These are phyloP conservation scores for Cryphonectria parasitica DNA, from an alignment of 2,329 filamentous ascomycete genomes.

Conservation along the genomic window DNA sequence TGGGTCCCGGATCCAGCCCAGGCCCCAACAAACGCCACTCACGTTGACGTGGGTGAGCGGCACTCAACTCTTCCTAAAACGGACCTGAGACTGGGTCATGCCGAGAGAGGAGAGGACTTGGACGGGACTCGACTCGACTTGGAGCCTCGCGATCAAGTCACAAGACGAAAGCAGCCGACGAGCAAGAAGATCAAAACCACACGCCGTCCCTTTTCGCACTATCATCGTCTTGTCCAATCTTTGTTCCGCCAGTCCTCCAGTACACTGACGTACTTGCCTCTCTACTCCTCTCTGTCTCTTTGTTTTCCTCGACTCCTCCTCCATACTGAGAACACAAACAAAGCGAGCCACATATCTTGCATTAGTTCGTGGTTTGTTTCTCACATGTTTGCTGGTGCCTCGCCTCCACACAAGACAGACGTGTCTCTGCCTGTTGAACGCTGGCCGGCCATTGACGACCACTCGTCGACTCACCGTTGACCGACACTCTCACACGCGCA, in stretches of 20 bases:
- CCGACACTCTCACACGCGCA: not conserved
- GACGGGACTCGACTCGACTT: not conserved
- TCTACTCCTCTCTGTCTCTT: not conserved
- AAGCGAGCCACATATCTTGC: not conserved
- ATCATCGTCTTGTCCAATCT: not conserved
- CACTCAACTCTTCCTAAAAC: constrained; percentile 6
- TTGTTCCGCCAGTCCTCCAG: not conserved
- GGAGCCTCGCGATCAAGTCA: not conserved
- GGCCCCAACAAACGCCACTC: constrained; percentile 3
- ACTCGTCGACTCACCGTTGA: constrained; percentile 14
- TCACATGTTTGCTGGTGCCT: not conserved
- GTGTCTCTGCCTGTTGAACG: constrained; percentile 7
- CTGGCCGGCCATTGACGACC: not conserved
- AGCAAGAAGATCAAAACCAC: not conserved
- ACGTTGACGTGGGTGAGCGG: constrained; percentile 10
- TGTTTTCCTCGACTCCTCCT: not conserved
- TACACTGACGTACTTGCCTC: not conserved
- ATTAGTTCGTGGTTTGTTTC: not conserved
- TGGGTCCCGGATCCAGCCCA: constrained; percentile 4
- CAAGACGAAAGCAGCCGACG: not conserved
- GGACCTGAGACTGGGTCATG: not conserved
- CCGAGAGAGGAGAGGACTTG: not conserved
- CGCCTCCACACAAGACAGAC: not conserved
- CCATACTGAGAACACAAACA: not conserved
- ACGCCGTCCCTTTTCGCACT: not conserved